Evolutionary conservation across 2,329 filamentous ascomycete genomes (phyloP).

Genomic region (Teratosphaeria nubilosa): DNA sequence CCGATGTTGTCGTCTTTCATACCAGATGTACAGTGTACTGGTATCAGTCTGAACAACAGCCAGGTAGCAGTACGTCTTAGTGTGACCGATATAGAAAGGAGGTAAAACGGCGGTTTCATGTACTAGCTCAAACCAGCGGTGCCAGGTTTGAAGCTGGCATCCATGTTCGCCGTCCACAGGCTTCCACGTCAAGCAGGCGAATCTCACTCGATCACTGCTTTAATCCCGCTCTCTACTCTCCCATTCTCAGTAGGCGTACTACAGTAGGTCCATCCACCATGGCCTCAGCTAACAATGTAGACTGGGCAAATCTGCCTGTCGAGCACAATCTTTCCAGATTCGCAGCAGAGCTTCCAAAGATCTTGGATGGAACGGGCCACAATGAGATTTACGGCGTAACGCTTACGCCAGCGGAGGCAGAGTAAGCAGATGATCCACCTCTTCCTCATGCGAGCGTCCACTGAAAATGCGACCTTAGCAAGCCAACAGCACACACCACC

Average conservation of each 20-base stretch:
- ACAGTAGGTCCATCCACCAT: neutral
- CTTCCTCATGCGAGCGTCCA: constrained; percentile 20
- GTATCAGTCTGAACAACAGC: too few relatives aligned
- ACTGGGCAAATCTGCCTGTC: constrained; percentile 1
- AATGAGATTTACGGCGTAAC: constrained; percentile 80
- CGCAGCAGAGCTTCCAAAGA: constrained; percentile 46
- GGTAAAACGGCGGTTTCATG: too few relatives aligned
- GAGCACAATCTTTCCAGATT: constrained; percentile 29
- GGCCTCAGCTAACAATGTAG: neutral
- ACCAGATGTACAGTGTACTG: too few relatives aligned
- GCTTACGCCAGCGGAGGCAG: constrained; percentile 34
- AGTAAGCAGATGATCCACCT: constrained; percentile 18
- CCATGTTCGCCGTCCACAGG: neutral
- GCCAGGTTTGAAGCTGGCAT: neutral
- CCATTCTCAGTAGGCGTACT: neutral
- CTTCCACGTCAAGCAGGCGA: neutral
- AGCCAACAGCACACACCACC: constrained; percentile 53
- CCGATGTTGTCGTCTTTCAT: too few relatives aligned
- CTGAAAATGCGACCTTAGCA: constrained; percentile 3
- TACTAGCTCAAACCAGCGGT: too few relatives aligned
- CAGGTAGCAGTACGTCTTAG: too few relatives aligned
- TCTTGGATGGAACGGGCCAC: constrained; percentile 50
- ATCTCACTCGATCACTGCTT: neutral
- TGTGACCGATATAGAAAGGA: too few relatives aligned
- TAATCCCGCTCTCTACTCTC: neutral